phyloP scores from a whole-genome alignment of 2,329 filamentous ascomycete species.

The Sordariomycetes sp. region DNA sequence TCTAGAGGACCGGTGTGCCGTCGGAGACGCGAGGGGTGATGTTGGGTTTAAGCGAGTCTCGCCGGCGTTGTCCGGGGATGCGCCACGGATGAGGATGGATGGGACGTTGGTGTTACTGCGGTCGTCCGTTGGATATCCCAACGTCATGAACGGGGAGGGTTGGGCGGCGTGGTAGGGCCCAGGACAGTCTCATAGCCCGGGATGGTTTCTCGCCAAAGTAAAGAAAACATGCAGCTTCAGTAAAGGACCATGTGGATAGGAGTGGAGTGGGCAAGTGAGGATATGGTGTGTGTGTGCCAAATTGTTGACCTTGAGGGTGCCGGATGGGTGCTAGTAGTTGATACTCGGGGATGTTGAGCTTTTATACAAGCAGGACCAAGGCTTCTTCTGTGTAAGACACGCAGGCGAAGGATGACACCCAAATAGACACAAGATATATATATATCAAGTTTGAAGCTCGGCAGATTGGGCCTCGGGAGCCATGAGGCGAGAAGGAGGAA shows the following conservation, averaged over 20 bases:
- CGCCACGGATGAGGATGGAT: slow-evolving; percentile 1
- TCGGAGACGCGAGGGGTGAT: slow-evolving; percentile 2
- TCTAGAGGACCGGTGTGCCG: neutral
- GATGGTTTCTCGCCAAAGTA: neutral
- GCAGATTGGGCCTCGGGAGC: neutral
- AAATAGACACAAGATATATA: neutral
- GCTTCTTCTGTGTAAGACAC: neutral
- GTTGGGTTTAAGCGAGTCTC: neutral
- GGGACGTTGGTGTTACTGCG: neutral
- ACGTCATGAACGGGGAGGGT: neutral
- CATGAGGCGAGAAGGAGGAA: neutral
- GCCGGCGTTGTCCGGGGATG: neutral
- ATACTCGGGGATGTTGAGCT: neutral
- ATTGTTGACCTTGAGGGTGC: neutral
- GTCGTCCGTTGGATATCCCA: neutral
- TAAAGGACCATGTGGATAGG: neutral
- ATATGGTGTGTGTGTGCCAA: neutral
- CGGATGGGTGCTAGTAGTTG: neutral
- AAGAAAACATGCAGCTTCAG: neutral
- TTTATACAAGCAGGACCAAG: neutral
- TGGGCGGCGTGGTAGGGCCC: neutral
- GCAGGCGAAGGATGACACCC: neutral
- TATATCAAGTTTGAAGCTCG: neutral
- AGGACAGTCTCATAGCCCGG: neutral
- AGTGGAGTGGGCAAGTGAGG: neutral